Conservation (phyloP, 257 asterid species). For the Solanum chiquidenum region DNA sequence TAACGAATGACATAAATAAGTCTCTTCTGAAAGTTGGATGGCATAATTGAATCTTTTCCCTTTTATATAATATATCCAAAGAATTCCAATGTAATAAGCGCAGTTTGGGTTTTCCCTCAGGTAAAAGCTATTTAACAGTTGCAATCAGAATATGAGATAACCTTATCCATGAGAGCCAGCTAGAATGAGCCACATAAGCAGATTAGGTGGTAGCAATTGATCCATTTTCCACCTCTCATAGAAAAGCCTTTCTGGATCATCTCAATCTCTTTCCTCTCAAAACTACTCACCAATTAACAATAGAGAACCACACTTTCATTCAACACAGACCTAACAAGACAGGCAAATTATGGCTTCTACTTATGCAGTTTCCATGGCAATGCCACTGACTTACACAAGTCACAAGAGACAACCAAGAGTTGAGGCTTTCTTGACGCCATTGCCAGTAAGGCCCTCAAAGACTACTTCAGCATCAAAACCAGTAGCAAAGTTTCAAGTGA, state of each 20-base stretch:
- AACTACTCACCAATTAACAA: not conserved
- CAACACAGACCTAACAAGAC: not conserved
- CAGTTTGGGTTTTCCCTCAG: not conserved
- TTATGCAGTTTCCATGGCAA: conserved; percentile 51
- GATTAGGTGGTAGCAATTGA: not conserved
- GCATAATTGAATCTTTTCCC: not conserved
- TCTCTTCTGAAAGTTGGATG: no score
- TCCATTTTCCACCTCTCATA: conserved; percentile 47
- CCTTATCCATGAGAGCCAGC: conserved; percentile 45
- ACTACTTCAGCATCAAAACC: conserved; percentile 17
- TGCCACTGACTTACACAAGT: conserved; percentile 45
- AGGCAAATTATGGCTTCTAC: conserved; percentile 54
- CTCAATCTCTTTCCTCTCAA: not conserved
- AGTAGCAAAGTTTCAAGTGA: conserved; percentile 36
- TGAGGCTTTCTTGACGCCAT: conserved; percentile 49
- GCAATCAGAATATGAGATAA: conserved; percentile 13
- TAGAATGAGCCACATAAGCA: conserved; percentile 49
- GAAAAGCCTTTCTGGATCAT: not conserved
- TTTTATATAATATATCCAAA: not conserved
- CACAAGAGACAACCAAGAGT: conserved; percentile 30
- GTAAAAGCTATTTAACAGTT: not conserved
- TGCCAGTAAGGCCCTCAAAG: conserved; percentile 34
- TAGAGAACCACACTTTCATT: not conserved
- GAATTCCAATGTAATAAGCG: not conserved
- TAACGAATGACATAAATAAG: not conserved